Conservation (phyloP, 2,329 filamentous ascomycete species). For the Scytalidium sp. region DNA sequence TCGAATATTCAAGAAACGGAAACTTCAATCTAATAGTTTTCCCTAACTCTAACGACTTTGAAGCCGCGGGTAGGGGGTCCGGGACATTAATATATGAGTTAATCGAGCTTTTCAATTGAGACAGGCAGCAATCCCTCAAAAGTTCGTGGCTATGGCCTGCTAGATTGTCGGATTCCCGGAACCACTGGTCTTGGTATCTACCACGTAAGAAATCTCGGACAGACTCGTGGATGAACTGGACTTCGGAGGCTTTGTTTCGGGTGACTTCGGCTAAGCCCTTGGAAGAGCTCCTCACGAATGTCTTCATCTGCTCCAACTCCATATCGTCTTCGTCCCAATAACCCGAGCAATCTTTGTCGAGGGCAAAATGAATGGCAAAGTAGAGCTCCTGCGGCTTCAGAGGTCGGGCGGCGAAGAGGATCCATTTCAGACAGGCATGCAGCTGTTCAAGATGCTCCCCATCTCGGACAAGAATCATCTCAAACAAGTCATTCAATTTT, state of each 20-base stretch:
- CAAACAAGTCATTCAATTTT: neutral
- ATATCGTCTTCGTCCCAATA: slow-evolving; percentile 21
- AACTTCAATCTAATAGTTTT: slow-evolving; percentile 21
- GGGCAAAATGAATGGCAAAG: slow-evolving; percentile 14
- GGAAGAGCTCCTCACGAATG: slow-evolving; percentile 35
- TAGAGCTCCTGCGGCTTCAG: slow-evolving; percentile 20
- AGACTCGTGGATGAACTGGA: slow-evolving; percentile 39
- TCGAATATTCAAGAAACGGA: slow-evolving; percentile 46
- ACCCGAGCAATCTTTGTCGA: slow-evolving; percentile 10
- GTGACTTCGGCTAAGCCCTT: slow-evolving; percentile 40
- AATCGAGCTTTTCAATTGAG: slow-evolving; percentile 15
- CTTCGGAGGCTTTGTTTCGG: slow-evolving; percentile 21
- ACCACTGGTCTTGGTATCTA: slow-evolving; percentile 22
- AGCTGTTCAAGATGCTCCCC: slow-evolving; percentile 35
- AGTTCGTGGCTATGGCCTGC: slow-evolving; percentile 18
- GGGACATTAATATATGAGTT: slow-evolving; percentile 9
- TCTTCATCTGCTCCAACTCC: slow-evolving; percentile 27
- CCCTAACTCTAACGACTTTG: slow-evolving; percentile 18
- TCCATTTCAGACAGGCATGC: slow-evolving; percentile 47
- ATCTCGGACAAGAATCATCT: slow-evolving; percentile 34
- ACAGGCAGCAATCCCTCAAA: slow-evolving; percentile 20
- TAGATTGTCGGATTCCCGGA: slow-evolving; percentile 13
- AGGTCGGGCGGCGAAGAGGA: slow-evolving; percentile 42
- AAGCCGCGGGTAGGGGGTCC: slow-evolving; percentile 6
- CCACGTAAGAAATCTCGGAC: slow-evolving; percentile 38